Percentiles rank a stretch among this genome's conserved stretches.
phyloP scores from a whole-genome alignment of 176 grass and related monocot species.

The Echinochloa phyllopogon region DNA sequence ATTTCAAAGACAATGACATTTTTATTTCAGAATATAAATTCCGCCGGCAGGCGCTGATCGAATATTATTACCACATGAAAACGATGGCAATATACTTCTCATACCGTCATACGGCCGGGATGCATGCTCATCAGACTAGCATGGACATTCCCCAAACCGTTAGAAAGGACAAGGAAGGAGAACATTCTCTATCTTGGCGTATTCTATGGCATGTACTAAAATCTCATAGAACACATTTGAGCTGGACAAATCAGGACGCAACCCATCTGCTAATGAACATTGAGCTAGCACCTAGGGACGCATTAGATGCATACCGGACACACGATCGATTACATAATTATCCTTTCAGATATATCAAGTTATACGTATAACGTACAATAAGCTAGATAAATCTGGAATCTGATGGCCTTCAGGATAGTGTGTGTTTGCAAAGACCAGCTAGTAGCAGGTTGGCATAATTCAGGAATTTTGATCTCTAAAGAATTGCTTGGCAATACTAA shows the following conservation, averaged over 20 bases:
- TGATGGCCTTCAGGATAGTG: not conserved
- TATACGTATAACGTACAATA: not conserved
- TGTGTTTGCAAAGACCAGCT: not conserved
- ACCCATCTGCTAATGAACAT: slow-evolving; percentile 28
- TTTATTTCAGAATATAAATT: slow-evolving; percentile 1
- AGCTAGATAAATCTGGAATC: not conserved
- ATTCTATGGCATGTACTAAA: not conserved
- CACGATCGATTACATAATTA: not conserved
- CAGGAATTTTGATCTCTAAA: not conserved
- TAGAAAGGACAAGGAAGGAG: slow-evolving; percentile 8
- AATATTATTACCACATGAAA: slow-evolving; percentile 23
- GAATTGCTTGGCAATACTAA: not conserved
- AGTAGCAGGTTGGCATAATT: not conserved
- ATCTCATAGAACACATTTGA: slow-evolving; percentile 9
- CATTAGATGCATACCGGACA: not conserved
- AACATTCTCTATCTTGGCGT: slow-evolving; percentile 21
- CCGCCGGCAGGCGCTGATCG: slow-evolving; percentile 11
- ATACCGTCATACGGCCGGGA: too few relatives aligned
- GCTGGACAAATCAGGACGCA: slow-evolving; percentile 39
- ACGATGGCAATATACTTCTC: slow-evolving; percentile 13
- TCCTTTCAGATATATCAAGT: not conserved
- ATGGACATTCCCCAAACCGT: not conserved
- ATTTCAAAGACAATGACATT: slow-evolving; percentile 19
- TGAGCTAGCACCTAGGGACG: not conserved
- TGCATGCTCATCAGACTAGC: not conserved